Conservation (phyloP, 176 grass and related monocot genomes). For the Eragrostis curvula region DNA sequence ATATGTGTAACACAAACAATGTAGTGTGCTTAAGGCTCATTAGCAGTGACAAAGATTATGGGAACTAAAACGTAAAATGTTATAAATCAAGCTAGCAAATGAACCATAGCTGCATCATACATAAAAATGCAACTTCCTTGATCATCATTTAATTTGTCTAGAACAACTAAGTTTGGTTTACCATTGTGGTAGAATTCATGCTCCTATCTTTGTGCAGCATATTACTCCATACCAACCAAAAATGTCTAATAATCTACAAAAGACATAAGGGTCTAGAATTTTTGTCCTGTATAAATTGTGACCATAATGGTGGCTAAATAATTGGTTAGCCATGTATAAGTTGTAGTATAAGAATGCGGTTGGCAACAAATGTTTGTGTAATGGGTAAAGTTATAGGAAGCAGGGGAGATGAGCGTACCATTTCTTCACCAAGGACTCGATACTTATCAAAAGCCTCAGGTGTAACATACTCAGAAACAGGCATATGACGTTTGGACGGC, state of each 20-base stretch:
- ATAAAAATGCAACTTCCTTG: conserved; percentile 1
- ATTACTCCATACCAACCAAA: not conserved
- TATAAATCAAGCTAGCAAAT: not conserved
- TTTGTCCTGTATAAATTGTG: not conserved
- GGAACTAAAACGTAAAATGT: not conserved
- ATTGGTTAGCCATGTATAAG: not conserved
- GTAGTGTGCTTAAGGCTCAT: not conserved
- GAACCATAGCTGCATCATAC: not conserved
- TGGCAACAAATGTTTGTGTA: not conserved
- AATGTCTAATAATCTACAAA: not conserved
- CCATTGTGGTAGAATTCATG: not conserved
- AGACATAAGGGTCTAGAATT: not conserved
- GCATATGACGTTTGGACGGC: conserved; percentile 97
- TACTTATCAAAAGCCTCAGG: conserved; percentile 93
- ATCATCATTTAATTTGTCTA: not conserved
- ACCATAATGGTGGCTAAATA: conserved; percentile 7
- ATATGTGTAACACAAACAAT: not conserved
- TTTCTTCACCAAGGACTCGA: conserved; percentile 73
- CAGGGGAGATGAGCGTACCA: conserved; percentile 52
- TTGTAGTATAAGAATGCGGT: not conserved
- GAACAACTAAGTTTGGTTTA: not conserved
- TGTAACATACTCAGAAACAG: conserved; percentile 94
- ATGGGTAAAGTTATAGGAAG: not conserved
- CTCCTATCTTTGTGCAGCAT: not conserved
- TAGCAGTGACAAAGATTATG: not conserved